Evolutionary conservation across 352 stramenopile species (phyloP), one percentile per base, ranked within the genome.

Genomic region (Phytophthora boehmeriae): DNA sequence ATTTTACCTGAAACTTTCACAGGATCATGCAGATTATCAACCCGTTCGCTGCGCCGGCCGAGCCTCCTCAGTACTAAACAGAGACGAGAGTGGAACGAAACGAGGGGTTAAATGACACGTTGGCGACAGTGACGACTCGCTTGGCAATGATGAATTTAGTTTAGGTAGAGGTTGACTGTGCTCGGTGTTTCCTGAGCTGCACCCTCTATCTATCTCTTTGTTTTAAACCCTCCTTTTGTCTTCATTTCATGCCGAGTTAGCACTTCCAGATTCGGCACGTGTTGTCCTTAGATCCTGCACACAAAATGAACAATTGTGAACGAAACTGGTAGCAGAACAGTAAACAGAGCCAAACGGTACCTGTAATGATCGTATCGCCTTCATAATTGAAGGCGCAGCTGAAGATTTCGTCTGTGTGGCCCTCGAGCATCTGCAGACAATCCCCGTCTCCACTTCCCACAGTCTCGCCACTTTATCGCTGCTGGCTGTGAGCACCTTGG

Each of bases 381-480:
- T 97, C 88, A 67, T 98, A 98, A 77, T 98, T 98, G 83, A 98
- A 98, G 27, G 93, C 93, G 54, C 93, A 98, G 67, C 82, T 96
- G 68, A 98, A 98, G 73, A 98, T 98, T 63, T 98, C 94, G 65
- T 98, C 93, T n/a, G 92, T 98, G 82, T 98, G 95, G 19, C 96
- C 96, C 57, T 98, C 95, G 13, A 98, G 88, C 71, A 98, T 96
- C 69, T 93, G 83, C 25, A 98, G 72, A 59, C 94, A 98, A 60
- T 98, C 92, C 20, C 95, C 95, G 86, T 97, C 60, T 98, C 93
- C 20, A 95, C 84, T 44, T 98, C 93, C 95, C 95, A 98, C 20
- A 98, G 78, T 5, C 93, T 76, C 46, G 90, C 95, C 30, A 95
- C 92, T 62, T 98, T 98, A 79, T 98, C 95, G 56, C 88, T 97